Evolutionary conservation across 164 flowering plant genomes (phyloP).

Genomic region (Vitis amurensis): DNA sequence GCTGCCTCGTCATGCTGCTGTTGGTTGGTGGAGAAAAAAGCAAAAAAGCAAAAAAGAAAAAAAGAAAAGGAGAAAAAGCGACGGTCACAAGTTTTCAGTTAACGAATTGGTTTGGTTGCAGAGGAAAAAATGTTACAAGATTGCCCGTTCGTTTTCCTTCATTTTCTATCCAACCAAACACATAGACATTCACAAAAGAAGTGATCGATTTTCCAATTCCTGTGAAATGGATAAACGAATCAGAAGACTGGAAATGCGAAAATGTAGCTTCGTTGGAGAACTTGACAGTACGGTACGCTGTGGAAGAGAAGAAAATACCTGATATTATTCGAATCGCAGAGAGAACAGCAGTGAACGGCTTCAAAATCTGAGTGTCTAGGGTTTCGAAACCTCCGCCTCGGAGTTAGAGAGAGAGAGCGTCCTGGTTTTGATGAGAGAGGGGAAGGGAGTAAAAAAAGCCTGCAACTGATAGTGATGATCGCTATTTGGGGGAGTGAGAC

Average conservation of each 20-base stretch:
- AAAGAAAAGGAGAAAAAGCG: neutral
- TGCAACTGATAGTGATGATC: neutral
- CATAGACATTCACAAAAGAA: too few species aligned
- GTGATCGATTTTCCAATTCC: neutral
- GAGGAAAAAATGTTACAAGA: too few species aligned
- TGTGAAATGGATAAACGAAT: neutral
- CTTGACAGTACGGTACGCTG: neutral
- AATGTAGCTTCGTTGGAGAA: neutral
- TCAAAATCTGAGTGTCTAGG: neutral
- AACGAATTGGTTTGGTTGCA: too few species aligned
- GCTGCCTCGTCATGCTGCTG: too few species aligned
- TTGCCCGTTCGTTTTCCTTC: too few species aligned
- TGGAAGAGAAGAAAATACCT: neutral
- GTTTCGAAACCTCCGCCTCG: slow-evolving; percentile 1
- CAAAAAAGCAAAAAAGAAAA: neutral
- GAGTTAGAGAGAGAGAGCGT: neutral
- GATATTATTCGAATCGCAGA: neutral
- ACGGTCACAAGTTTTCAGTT: too few species aligned
- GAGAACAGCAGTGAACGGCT: neutral
- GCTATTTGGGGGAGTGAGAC: neutral
- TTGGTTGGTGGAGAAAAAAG: neutral
- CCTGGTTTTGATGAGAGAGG: neutral
- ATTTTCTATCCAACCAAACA: too few species aligned
- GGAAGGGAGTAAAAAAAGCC: neutral
- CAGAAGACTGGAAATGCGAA: neutral